A percentile compares a stretch with the other conserved stretches of the same genome.
Evolutionary conservation across 2,329 filamentous ascomycete species (phyloP).

Genomic region (Penicillium sp.): DNA sequence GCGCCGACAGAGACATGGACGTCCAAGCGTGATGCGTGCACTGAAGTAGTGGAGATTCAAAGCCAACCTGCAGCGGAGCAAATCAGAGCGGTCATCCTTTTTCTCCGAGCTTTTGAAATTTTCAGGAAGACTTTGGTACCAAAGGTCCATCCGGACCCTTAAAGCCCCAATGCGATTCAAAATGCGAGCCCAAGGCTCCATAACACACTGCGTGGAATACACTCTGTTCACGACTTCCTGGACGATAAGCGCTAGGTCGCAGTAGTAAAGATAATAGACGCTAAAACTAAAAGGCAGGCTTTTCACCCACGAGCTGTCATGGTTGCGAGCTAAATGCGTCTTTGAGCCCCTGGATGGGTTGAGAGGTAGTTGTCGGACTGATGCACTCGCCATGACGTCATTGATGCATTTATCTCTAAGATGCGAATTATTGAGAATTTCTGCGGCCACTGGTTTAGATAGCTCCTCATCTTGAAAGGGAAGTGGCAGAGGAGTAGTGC

Average conservation of each 20-base stretch:
- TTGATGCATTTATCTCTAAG: constrained; percentile 35
- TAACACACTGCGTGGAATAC: constrained; percentile 41
- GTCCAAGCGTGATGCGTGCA: constrained; percentile 43
- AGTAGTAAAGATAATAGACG: constrained; percentile 40
- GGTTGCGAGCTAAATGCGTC: constrained; percentile 23
- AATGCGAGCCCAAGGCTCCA: constrained; percentile 41
- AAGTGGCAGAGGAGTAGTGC: constrained; percentile 43
- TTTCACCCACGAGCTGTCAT: constrained; percentile 37
- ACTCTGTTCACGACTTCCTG: constrained; percentile 44
- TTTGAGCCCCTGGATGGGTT: constrained; percentile 30
- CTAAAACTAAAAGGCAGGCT: too few relatives aligned
- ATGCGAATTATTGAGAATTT: constrained; percentile 31
- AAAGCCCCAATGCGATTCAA: constrained; percentile 41
- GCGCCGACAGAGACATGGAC: constrained; percentile 49
- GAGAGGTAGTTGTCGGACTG: constrained; percentile 31
- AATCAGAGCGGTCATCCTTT: constrained; percentile 31
- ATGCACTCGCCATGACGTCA: constrained; percentile 29
- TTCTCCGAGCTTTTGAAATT: constrained; percentile 38
- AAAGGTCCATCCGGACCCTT: constrained; percentile 38
- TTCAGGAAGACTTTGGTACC: constrained; percentile 39
- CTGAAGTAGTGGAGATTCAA: constrained; percentile 49
- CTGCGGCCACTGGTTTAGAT: constrained; percentile 30
- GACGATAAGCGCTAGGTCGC: constrained; percentile 39
- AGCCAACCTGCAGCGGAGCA: constrained; percentile 40
- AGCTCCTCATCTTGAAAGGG: constrained; percentile 43